These are phyloP conservation scores for Clonostachys byssicola DNA, from an alignment of 2,329 filamentous ascomycete species.

Conservation along the genomic window DNA sequence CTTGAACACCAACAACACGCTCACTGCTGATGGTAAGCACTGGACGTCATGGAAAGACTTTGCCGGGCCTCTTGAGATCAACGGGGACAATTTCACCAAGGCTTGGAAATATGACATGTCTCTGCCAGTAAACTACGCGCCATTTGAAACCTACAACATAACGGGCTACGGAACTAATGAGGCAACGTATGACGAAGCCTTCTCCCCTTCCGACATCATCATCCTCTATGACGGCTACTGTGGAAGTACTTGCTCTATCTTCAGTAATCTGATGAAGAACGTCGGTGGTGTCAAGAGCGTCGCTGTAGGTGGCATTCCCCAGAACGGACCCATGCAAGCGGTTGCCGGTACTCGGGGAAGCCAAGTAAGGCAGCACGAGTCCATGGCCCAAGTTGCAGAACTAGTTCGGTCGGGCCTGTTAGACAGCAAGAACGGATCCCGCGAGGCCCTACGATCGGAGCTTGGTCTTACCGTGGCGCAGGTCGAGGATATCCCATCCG, in stretches of 20 bases:
- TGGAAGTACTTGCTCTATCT: constrained; percentile 55
- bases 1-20: constrained; percentile 1
- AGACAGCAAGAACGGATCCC: background rate
- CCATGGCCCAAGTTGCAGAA: constrained; percentile 7
- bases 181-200: constrained; percentile 10
- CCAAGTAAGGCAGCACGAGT: constrained; percentile 22
- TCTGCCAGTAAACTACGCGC: constrained; percentile 30
- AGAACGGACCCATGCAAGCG: constrained; percentile 44
- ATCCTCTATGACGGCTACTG: constrained; percentile 52
- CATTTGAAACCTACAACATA: constrained; percentile 30
- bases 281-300: constrained; percentile 50
- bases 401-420: background rate
- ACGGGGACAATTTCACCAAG: constrained; percentile 9
- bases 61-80: constrained; percentile 2
- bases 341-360: constrained; percentile 54
- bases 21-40: background rate
- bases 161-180: constrained; percentile 32
- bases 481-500: background rate
- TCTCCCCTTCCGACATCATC: constrained; percentile 30
- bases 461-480: background rate
- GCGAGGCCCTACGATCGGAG: background rate
- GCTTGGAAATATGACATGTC: constrained; percentile 5
- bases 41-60: background rate
- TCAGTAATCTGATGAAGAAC: constrained; percentile 48
- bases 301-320: constrained; percentile 52